A percentile compares a stretch with the other conserved stretches of the same genome.
Conservation (phyloP, 495 filamentous ascomycete species). For the Aspergillus hancockii region DNA sequence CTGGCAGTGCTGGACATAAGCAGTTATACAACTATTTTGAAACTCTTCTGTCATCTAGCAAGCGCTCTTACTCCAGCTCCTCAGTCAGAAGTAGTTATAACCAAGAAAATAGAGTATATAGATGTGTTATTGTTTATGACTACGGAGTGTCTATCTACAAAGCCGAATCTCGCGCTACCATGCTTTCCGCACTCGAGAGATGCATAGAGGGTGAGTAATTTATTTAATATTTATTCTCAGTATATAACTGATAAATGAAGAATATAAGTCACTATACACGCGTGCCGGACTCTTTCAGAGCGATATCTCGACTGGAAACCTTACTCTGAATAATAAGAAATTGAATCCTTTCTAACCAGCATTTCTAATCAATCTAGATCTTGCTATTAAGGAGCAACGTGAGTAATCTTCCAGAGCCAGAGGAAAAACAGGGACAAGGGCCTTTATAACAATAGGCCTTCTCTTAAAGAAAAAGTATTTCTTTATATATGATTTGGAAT, state of each 20-base stretch:
- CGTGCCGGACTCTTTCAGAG: constrained; percentile 24
- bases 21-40: constrained; percentile 1
- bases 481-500: constrained; percentile 46
- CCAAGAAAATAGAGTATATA: constrained; percentile 39
- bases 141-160: constrained; percentile 42
- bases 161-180: constrained; percentile 34
- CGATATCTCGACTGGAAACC: constrained; percentile 40
- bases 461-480: constrained; percentile 28
- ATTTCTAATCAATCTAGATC: constrained; percentile 34
- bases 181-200: constrained; percentile 37
- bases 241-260: not conserved
- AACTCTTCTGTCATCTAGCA: not conserved
- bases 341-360: constrained; percentile 26
- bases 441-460: constrained; percentile 34
- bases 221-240: not conserved
- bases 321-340: constrained; percentile 35
- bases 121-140: constrained; percentile 39
- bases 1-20: not conserved
- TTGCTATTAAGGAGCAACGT: constrained; percentile 26
- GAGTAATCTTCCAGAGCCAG: constrained; percentile 23
- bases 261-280: constrained; percentile 29
- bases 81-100: not conserved
- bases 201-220: constrained; percentile 33
- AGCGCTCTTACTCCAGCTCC: constrained; percentile 4
- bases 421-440: constrained; percentile 34